These are phyloP conservation scores for Pyricularia sp. DNA, from an alignment of 2,329 filamentous ascomycete species.

Conservation along the genomic window DNA sequence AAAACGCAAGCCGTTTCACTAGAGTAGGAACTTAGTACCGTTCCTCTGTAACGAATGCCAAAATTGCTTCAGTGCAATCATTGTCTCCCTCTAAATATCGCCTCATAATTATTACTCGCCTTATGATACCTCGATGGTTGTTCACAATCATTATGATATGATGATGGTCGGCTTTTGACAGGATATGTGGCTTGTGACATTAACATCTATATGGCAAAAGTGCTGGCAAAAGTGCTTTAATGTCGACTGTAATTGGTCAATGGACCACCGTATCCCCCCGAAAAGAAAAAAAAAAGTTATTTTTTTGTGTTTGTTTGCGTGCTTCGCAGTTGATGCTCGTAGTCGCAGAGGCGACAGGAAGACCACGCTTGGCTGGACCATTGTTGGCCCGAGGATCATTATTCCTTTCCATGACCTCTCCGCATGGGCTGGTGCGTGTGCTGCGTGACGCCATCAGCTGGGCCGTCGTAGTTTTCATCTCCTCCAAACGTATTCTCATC, in stretches of 20 bases:
- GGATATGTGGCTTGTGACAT: constrained; percentile 13
- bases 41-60: not conserved
- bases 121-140: not conserved
- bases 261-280: constrained; percentile 10
- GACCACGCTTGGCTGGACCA: not conserved
- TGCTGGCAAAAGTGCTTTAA: constrained; percentile 8
- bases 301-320: constrained; percentile 4
- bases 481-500: not conserved
- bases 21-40: not conserved
- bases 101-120: too few relatives aligned
- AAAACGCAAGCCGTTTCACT: not conserved
- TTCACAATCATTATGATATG: not conserved
- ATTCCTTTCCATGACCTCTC: not conserved
- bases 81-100: too few relatives aligned
- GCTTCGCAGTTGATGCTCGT: not conserved
- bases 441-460: not conserved
- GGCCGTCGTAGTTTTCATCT: not conserved
- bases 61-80: not conserved
- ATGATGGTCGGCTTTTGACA: not conserved
- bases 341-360: not conserved
- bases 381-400: not conserved
- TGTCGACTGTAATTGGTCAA: constrained; percentile 4
- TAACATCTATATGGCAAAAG: constrained; percentile 5
- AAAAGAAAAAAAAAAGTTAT: constrained; percentile 7
- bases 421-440: not conserved